Base-by-base conservation (phyloP, 2,329 filamentous ascomycete species). In the Diplocarpon mali region DNA sequence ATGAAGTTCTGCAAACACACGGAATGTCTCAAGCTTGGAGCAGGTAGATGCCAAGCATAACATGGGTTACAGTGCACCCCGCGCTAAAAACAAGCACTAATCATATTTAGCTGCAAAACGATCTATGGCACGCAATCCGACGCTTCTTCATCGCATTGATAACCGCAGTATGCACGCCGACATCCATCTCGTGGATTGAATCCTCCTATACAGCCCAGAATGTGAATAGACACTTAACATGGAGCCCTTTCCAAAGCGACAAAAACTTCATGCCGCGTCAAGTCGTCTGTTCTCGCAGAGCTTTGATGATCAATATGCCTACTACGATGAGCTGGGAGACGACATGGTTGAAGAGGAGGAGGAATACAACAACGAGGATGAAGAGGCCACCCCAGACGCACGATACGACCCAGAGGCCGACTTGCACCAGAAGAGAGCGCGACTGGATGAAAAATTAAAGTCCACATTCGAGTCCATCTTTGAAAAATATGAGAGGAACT, bases 391-490 rank as follows among this genome's bases (percentile, higher is more conserved):
- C 7, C 38, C 34, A 9, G 41, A 46, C 12, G 61, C 65, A 17
- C 64, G 65, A 35, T 68, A 71, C 28, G 70, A 79, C 47, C 69
- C 74, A 13, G 68, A 72, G 41, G 69, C 72, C 49, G 71, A 78
- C 44, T 66, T 87, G 13, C 69, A 78, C 37, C 68, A 74, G 48
- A 78, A 75, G 38, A 75, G 83, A 52, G 73, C 76, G 40, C 71
- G 73, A 44, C 84, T 87, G 46, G 80, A 85, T 50, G 68, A 72
- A 51, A 79, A 78, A 47, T 73, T 95, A 34, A 90, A 92, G 62
- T 80, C 78, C n/a, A 79, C 79, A 5, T 92, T 94, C 61, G 88
- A 95, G 60, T 70, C 76, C 45, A 94, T 96, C 44, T 95, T 95
- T 60, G 76, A 83, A 49, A 95, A 94, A 63, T 95, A 94, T 62